Conservation (phyloP, 768 basidiomycete species). For the Termitomyces titanicus region DNA sequence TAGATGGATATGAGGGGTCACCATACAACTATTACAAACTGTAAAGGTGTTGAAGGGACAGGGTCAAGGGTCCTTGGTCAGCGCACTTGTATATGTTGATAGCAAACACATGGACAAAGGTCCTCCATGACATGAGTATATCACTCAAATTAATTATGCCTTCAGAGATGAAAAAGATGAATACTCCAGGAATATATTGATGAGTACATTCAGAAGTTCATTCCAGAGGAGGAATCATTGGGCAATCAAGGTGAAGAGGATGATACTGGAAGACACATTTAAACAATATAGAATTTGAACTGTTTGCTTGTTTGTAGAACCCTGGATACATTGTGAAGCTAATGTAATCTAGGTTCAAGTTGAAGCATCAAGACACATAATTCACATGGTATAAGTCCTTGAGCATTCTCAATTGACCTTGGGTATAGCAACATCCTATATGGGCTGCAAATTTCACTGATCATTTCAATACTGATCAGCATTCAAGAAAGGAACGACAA, state of each 20-base stretch:
- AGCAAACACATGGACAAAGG: constrained; percentile 26
- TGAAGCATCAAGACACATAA: background rate
- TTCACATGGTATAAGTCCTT: background rate
- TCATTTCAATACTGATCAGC: constrained; percentile 3
- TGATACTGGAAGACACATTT: no score
- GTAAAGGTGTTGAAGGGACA: constrained; percentile 20
- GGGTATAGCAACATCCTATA: constrained; percentile 89
- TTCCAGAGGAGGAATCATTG: constrained; percentile 21
- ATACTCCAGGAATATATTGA: constrained; percentile 40
- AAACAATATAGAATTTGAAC: background rate
- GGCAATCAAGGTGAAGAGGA: background rate
- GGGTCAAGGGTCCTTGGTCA: constrained; percentile 9
- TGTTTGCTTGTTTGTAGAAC: background rate
- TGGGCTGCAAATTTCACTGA: constrained; percentile 82
- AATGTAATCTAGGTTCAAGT: background rate
- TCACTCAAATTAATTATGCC: constrained; percentile 41
- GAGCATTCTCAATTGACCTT: constrained; percentile 40
- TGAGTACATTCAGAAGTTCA: constrained; percentile 39
- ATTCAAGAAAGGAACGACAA: background rate
- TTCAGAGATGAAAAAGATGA: constrained; percentile 35
- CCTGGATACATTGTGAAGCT: no score
- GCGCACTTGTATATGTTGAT: constrained; percentile 41
- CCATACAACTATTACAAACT: constrained; percentile 34
- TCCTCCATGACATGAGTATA: constrained; percentile 37
- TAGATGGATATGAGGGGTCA: constrained; percentile 42